These are phyloP conservation scores for Wilcoxina mikolae DNA, from an alignment of 495 filamentous ascomycete genomes.

Conservation along the genomic window DNA sequence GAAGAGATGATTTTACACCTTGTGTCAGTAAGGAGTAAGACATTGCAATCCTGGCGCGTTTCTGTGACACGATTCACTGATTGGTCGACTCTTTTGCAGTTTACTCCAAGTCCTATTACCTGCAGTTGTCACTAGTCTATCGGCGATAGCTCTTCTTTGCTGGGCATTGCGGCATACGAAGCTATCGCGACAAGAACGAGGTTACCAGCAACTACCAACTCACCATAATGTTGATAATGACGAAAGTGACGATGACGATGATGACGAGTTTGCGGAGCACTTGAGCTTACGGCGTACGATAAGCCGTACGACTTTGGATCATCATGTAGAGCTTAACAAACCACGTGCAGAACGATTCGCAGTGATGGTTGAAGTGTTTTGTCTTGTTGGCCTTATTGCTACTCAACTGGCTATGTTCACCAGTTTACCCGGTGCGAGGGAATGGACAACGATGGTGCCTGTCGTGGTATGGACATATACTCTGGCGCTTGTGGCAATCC, in stretches of 20 bases:
- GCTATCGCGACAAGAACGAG: slow-evolving; percentile 32
- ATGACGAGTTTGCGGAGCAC: slow-evolving; percentile 50
- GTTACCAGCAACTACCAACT: slow-evolving; percentile 37
- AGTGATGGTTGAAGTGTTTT: slow-evolving; percentile 57
- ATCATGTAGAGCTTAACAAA: slow-evolving; percentile 58
- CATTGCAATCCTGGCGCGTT: background rate
- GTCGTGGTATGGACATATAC: slow-evolving; percentile 56
- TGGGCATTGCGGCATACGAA: slow-evolving; percentile 38
- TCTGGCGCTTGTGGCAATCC: slow-evolving; percentile 53
- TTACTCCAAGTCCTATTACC: slow-evolving; percentile 76
- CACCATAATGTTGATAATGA: slow-evolving; percentile 30
- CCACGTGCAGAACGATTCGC: slow-evolving; percentile 58
- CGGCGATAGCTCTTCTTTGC: slow-evolving; percentile 48
- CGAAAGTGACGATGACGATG: slow-evolving; percentile 36
- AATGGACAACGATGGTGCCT: slow-evolving; percentile 1
- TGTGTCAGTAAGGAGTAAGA: slow-evolving; percentile 85
- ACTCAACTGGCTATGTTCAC: slow-evolving; percentile 40
- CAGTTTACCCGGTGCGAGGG: background rate
- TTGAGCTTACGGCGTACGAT: slow-evolving; percentile 49
- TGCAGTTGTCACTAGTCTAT: slow-evolving; percentile 51
- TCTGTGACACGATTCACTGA: background rate
- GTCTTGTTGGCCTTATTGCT: slow-evolving; percentile 53
- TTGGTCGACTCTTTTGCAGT: slow-evolving; percentile 34
- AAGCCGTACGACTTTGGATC: slow-evolving; percentile 44
- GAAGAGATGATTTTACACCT: slow-evolving; percentile 66